These are phyloP conservation scores for Acacia pycnantha DNA, from an alignment of 331 rosid species.

Conservation along the genomic window DNA sequence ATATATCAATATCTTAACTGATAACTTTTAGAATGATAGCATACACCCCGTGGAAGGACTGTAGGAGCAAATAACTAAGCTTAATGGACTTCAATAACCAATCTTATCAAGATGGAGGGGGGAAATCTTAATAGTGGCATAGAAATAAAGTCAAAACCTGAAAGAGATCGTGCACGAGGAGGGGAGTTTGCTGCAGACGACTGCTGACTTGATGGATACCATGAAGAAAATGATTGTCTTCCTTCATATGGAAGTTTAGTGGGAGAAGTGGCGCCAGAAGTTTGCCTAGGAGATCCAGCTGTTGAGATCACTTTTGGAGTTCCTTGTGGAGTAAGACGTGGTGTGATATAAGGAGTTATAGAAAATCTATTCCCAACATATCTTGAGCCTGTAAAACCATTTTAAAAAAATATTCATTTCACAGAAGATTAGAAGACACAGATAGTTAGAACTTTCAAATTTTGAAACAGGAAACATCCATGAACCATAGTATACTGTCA, in stretches of 20 bases:
- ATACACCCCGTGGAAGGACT: slow-evolving; percentile 3
- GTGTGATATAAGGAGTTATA: slow-evolving; percentile 83
- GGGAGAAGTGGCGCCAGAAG: slow-evolving; percentile 83
- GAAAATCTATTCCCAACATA: slow-evolving; percentile 61
- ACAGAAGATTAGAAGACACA: background rate
- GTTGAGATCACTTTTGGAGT: slow-evolving; percentile 86
- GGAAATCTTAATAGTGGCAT: background rate
- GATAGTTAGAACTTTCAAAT: slow-evolving; percentile 13
- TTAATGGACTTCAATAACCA: slow-evolving; percentile 13
- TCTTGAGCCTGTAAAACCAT: slow-evolving; percentile 50
- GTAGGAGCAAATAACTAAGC: slow-evolving; percentile 17
- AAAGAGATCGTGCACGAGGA: slow-evolving; percentile 61
- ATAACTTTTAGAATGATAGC: background rate
- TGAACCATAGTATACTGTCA: background rate
- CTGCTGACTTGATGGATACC: slow-evolving; percentile 98
- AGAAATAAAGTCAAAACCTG: slow-evolving; percentile 54
- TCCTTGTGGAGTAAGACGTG: slow-evolving; percentile 86
- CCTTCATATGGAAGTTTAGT: slow-evolving; percentile 63
- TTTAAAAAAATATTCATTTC: slow-evolving; percentile 13
- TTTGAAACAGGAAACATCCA: background rate
- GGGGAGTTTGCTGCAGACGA: slow-evolving; percentile 98
- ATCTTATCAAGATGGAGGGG: background rate
- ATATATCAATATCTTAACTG: background rate
- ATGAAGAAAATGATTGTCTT: slow-evolving; percentile 59
- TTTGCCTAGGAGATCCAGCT: slow-evolving; percentile 60